Evolutionary conservation across 345 rosid species (phyloP).

Genomic region (Lepidium didymum): DNA sequence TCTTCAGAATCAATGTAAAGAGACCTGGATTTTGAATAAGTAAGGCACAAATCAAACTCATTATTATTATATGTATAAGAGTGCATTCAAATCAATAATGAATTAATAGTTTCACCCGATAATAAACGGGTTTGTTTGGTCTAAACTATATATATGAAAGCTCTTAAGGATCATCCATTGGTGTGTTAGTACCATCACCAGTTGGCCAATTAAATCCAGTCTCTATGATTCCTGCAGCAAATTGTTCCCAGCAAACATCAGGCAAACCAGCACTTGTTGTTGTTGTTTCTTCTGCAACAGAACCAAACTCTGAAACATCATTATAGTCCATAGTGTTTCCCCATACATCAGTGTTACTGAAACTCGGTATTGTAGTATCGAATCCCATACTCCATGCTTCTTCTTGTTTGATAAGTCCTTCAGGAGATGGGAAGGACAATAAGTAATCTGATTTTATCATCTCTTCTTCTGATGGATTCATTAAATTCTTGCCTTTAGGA

Average conservation of each 20-base stretch:
- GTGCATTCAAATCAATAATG: constrained; percentile 18
- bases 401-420: constrained; percentile 40
- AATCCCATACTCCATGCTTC: constrained; percentile 66
- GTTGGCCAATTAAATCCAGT: constrained; percentile 40
- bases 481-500: constrained; percentile 39
- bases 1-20: not conserved
- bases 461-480: constrained; percentile 29
- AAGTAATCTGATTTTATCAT: constrained; percentile 40
- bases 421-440: constrained; percentile 41
- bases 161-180: constrained; percentile 10
- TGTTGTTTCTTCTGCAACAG: constrained; percentile 1
- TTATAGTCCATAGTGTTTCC: constrained; percentile 36
- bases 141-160: not conserved
- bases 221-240: constrained; percentile 41
- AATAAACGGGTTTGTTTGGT: not conserved
- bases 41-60: constrained; percentile 1
- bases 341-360: constrained; percentile 49
- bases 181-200: constrained; percentile 30
- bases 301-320: constrained; percentile 44
- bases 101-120: constrained; percentile 19
- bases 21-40: not conserved
- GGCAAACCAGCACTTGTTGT: constrained; percentile 38
- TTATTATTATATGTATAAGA: constrained; percentile 5
- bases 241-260: constrained; percentile 59
- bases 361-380: constrained; percentile 37